phyloP scores from a whole-genome alignment of 2,329 filamentous ascomycete species.

The Fusarium subglutinans region DNA sequence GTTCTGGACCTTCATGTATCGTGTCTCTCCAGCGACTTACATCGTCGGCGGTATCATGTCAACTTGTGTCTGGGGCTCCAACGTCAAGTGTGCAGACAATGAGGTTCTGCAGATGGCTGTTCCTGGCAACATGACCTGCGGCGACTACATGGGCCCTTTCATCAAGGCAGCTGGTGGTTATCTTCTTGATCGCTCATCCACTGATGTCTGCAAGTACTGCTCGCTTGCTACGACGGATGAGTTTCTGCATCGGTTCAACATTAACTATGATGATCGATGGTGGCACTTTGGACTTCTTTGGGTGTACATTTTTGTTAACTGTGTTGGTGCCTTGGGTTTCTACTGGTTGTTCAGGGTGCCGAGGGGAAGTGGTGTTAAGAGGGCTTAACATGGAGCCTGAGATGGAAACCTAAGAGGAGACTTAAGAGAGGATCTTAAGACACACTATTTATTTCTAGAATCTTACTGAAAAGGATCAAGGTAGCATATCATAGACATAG shows the following conservation, averaged over 20 bases:
- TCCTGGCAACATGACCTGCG: conserved; percentile 59
- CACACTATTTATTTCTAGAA: no score
- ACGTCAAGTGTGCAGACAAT: conserved; percentile 38
- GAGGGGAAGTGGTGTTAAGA: conserved; percentile 38
- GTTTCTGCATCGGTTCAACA: conserved; percentile 52
- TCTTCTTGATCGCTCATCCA: conserved; percentile 54
- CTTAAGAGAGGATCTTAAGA: not conserved
- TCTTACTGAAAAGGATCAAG: not conserved
- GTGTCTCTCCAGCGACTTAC: conserved; percentile 75
- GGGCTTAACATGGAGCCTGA: not conserved
- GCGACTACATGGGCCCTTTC: conserved; percentile 58
- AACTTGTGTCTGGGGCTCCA: conserved; percentile 32
- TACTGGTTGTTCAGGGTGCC: conserved; percentile 57
- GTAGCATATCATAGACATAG: not conserved
- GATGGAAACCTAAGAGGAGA: not conserved
- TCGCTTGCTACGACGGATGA: conserved; percentile 48
- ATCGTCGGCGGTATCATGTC: conserved; percentile 68
- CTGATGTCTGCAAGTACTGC: conserved; percentile 57
- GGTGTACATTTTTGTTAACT: conserved; percentile 61
- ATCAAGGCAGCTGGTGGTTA: conserved; percentile 56
- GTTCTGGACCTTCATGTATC: conserved; percentile 80
- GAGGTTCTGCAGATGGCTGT: conserved; percentile 68
- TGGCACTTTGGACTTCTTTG: conserved; percentile 65
- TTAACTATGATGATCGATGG: conserved; percentile 61
- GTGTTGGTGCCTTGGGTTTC: conserved; percentile 55